These are phyloP conservation scores for Raddia distichophylla DNA, from an alignment of 176 grass and related monocot genomes.

Conservation along the genomic window DNA sequence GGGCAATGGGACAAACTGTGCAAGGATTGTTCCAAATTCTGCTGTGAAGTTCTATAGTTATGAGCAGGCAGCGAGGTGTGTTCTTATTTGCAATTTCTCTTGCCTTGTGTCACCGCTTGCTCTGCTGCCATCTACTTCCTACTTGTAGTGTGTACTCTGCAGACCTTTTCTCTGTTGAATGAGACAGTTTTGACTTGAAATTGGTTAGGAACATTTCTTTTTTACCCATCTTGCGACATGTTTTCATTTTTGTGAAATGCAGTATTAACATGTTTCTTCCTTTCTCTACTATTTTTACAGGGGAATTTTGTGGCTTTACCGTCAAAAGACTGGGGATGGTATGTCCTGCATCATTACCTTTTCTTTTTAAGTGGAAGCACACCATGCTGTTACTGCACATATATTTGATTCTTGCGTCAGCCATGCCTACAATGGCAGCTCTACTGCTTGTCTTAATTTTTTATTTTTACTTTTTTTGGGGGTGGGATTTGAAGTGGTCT, in stretches of 20 bases:
- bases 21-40: slow-evolving; percentile 96
- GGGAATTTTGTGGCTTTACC: slow-evolving; percentile 89
- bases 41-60: slow-evolving; percentile 99
- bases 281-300: slow-evolving; percentile 51
- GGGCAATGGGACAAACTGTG: slow-evolving; percentile 98
- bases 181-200: slow-evolving; percentile 40
- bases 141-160: slow-evolving; percentile 36
- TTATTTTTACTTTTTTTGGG: too few species aligned
- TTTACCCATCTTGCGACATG: not conserved
- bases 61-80: slow-evolving; percentile 91
- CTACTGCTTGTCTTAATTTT: not conserved
- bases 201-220: slow-evolving; percentile 38
- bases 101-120: slow-evolving; percentile 3
- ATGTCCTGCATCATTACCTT: slow-evolving; percentile 22
- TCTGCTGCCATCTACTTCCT: slow-evolving; percentile 22
- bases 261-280: slow-evolving; percentile 1
- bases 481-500: not conserved
- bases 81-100: not conserved
- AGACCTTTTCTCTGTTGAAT: slow-evolving; percentile 21
- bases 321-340: slow-evolving; percentile 84
- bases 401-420: slow-evolving; percentile 15
- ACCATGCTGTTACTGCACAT: too few species aligned
- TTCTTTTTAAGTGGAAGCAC: too few species aligned
- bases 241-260: not conserved
- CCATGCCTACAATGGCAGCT: not conserved